Conservation (phyloP, 257 asterid species). For the Osmanthus fragrans region DNA sequence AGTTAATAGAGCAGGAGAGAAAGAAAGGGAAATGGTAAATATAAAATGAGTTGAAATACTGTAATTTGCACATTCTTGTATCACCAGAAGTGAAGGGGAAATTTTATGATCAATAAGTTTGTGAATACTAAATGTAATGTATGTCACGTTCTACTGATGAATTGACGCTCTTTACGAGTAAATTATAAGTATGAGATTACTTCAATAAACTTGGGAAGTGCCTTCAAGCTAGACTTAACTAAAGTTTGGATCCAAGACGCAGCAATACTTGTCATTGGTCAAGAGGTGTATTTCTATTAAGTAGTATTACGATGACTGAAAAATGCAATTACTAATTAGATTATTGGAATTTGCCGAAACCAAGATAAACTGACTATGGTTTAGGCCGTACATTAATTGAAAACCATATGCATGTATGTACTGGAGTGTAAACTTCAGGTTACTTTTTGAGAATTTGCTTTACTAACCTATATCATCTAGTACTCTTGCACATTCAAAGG, state of each 20-base stretch:
- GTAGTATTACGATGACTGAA: neutral
- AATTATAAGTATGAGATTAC: neutral
- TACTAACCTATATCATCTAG: conserved; percentile 1
- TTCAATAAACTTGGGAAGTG: conserved; percentile 8
- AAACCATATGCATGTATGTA: neutral
- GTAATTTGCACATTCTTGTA: neutral
- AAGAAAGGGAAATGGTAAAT: neutral
- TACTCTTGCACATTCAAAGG: conserved; percentile 5
- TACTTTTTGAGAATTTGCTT: neutral
- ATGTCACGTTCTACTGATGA: neutral
- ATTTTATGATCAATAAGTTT: neutral
- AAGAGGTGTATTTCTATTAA: neutral
- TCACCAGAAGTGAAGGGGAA: conserved; percentile 9
- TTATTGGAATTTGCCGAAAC: neutral
- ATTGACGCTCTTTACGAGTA: neutral
- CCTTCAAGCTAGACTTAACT: neutral
- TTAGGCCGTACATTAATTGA: neutral
- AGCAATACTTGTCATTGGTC: neutral
- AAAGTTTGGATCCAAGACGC: neutral
- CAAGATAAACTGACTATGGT: neutral
- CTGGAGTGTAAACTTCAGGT: neutral
- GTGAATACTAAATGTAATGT: neutral
- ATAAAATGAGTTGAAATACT: neutral
- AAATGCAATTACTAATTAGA: neutral
- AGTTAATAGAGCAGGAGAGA: neutral